These are phyloP conservation scores for Silene coronaria DNA, from an alignment of 179 eudicot species.

Conservation along the genomic window DNA sequence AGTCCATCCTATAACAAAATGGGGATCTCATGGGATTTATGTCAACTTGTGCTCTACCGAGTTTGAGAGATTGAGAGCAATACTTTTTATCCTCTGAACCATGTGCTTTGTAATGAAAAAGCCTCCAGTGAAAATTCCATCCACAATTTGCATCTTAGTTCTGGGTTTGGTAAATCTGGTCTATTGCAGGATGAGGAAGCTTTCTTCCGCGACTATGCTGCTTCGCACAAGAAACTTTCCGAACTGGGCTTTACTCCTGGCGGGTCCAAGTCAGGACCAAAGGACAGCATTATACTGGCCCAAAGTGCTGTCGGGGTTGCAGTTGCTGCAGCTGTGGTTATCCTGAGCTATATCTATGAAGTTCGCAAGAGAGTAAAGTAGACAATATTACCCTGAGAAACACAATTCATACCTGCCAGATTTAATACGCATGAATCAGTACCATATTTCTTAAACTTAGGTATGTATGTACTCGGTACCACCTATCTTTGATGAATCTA, in stretches of 20 bases:
- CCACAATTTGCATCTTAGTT: background rate
- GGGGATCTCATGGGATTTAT: background rate
- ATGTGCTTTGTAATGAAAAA: background rate
- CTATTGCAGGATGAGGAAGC: constrained; percentile 82
- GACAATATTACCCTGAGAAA: constrained; percentile 13
- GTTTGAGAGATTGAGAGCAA: background rate
- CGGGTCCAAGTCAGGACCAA: constrained; percentile 33
- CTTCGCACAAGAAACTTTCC: constrained; percentile 88
- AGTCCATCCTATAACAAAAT: background rate
- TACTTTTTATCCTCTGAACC: background rate
- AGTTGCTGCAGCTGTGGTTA: constrained; percentile 76
- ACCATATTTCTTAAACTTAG: constrained; percentile 8
- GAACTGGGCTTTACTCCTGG: constrained; percentile 69
- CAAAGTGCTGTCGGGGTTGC: constrained; percentile 74
- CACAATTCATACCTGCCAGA: constrained; percentile 16
- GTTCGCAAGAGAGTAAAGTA: constrained; percentile 49
- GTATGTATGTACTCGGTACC: constrained; percentile 5
- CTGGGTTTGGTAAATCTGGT: background rate
- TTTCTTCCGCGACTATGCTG: constrained; percentile 78
- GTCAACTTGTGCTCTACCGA: background rate
- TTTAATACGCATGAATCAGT: constrained; percentile 11
- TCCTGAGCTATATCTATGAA: constrained; percentile 69
- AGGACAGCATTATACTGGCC: constrained; percentile 54
- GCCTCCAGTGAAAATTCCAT: background rate
- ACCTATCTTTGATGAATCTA: constrained; percentile 12